Conservation (phyloP, 108 stramenopile genomes). For the Parietichytrium sp. region DNA sequence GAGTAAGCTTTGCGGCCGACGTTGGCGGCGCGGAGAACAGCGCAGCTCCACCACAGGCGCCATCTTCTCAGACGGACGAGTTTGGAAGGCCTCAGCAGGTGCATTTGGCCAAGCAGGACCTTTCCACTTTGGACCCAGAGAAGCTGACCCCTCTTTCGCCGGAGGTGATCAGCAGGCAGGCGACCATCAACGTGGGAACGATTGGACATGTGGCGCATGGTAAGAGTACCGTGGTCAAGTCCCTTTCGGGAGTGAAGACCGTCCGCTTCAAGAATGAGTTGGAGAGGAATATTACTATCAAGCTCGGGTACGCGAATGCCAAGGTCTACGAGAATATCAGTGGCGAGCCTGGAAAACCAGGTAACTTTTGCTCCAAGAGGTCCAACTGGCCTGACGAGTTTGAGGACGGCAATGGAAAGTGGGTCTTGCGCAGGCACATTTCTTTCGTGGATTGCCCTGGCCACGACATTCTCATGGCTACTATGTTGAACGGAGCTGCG, state of each 20-base stretch:
- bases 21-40: too few species aligned
- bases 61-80: too few species aligned
- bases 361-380: constrained; percentile 69
- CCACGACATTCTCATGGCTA: constrained; percentile 99
- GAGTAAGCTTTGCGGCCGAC: too few species aligned
- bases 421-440: constrained; percentile 90
- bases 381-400: constrained; percentile 84
- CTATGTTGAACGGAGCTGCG: constrained; percentile 99
- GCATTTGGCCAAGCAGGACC: constrained; percentile 38
- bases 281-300: constrained; percentile 99
- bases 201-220: constrained; percentile 99
- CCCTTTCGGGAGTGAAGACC: constrained; percentile 96
- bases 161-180: constrained; percentile 88
- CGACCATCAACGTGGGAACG: constrained; percentile 99
- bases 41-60: too few species aligned
- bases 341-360: constrained; percentile 53
- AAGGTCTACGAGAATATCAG: constrained; percentile 92
- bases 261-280: constrained; percentile 99
- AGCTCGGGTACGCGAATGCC: constrained; percentile 98
- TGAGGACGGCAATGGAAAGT: constrained; percentile 78
- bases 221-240: constrained; percentile 94
- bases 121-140: constrained; percentile 47
- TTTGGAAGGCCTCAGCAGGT: background rate
- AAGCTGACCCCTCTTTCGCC: constrained; percentile 61
- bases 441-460: constrained; percentile 99